These are phyloP conservation scores for Phytopythium vexans DNA, from an alignment of 352 stramenopile genomes.

Conservation along the genomic window DNA sequence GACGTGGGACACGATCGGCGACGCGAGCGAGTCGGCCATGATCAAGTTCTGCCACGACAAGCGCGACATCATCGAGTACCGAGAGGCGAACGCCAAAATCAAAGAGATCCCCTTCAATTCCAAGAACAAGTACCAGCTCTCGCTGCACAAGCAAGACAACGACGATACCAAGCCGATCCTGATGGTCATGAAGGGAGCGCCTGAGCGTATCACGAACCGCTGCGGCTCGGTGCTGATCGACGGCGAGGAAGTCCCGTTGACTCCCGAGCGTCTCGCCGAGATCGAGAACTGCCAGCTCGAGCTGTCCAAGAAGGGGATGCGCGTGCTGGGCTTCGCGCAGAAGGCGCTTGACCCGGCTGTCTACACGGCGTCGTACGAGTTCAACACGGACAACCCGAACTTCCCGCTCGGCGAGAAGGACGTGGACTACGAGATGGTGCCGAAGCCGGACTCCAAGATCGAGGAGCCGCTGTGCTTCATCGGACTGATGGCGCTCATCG, in stretches of 20 bases:
- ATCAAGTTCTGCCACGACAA: conserved; percentile 81
- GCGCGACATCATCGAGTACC: conserved; percentile 69
- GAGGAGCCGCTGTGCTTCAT: conserved; percentile 89
- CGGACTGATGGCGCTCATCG: conserved; percentile 95
- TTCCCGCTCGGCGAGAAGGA: conserved; percentile 83
- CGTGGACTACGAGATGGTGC: conserved; percentile 68
- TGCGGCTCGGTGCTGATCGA: conserved; percentile 82
- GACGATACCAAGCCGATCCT: conserved; percentile 57
- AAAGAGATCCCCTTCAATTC: conserved; percentile 86
- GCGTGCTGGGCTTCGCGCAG: conserved; percentile 63
- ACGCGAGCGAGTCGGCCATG: conserved; percentile 80
- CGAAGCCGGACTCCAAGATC: conserved; percentile 78
- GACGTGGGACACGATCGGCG: conserved; percentile 66
- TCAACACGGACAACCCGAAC: conserved; percentile 80
- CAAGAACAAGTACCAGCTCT: conserved; percentile 85
- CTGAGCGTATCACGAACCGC: conserved; percentile 92
- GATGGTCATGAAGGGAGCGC: conserved; percentile 95
- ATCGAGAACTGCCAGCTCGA: conserved; percentile 44
- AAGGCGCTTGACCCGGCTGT: conserved; percentile 46
- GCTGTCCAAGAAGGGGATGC: conserved; percentile 70
- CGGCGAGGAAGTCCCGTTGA: conserved; percentile 79
- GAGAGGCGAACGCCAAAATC: conserved; percentile 36
- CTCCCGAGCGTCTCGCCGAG: conserved; percentile 87
- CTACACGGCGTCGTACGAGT: conserved; percentile 58
- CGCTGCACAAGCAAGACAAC: conserved; percentile 78